These are phyloP conservation scores for Chlorella vulgaris DNA, from an alignment of 139 green algal species.

Conservation along the genomic window DNA sequence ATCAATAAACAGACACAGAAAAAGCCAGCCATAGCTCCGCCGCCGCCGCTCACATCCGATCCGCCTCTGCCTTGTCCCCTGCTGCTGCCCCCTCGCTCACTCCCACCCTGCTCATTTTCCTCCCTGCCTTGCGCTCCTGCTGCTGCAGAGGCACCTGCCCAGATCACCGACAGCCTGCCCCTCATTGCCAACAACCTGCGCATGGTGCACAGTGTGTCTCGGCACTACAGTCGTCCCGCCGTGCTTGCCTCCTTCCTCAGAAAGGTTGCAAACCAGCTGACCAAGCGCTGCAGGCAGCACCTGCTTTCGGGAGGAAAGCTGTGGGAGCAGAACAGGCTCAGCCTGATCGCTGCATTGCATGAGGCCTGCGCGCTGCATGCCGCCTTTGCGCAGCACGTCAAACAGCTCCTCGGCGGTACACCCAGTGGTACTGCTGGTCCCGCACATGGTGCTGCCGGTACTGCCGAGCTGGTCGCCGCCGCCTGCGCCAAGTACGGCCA, in stretches of 20 bases:
- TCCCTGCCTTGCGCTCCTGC: no score
- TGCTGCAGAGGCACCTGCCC: slow-evolving; percentile 42
- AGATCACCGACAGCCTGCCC: slow-evolving; percentile 80
- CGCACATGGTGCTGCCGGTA: neutral
- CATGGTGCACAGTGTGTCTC: slow-evolving; percentile 90
- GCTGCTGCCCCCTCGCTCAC: neutral
- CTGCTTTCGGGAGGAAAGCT: slow-evolving; percentile 63
- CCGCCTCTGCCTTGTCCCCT: neutral
- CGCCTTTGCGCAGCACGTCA: slow-evolving; percentile 14
- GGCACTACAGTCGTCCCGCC: slow-evolving; percentile 85
- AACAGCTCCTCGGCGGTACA: neutral
- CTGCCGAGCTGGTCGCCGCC: neutral
- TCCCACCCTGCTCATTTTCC: neutral
- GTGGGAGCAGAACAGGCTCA: slow-evolving; percentile 79
- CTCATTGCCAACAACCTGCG: slow-evolving; percentile 81
- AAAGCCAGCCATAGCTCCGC: no score
- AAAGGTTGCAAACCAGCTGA: slow-evolving; percentile 87
- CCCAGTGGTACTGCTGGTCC: neutral
- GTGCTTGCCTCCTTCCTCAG: slow-evolving; percentile 85
- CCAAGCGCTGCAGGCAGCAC: slow-evolving; percentile 74
- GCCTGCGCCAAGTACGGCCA: slow-evolving; percentile 70
- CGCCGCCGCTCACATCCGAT: no score
- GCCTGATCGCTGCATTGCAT: slow-evolving; percentile 76
- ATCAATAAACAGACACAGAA: no score
- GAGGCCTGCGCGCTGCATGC: slow-evolving; percentile 46